Percentiles rank a stretch among this genome's conserved stretches.
Evolutionary conservation across 2,329 filamentous ascomycete species (phyloP).

Genomic region (Aspergillus proliferans): DNA sequence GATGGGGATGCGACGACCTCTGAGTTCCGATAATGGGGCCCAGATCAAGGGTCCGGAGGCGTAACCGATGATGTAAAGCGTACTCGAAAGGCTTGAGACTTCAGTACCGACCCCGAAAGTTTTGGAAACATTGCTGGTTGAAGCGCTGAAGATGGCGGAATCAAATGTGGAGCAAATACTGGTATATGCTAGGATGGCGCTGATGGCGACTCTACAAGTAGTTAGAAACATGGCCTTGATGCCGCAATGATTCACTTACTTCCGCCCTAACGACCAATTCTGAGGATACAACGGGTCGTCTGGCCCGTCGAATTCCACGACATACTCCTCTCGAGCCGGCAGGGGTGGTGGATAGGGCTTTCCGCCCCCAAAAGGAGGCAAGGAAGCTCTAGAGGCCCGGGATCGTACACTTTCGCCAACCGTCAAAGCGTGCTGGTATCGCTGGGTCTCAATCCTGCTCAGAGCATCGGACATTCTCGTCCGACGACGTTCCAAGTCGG

Average conservation of each 20-base stretch:
- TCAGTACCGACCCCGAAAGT: slow-evolving; percentile 39
- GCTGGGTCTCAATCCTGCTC: slow-evolving; percentile 26
- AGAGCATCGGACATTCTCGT: slow-evolving; percentile 18
- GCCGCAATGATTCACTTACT: slow-evolving; percentile 23
- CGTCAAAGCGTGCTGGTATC: slow-evolving; percentile 34
- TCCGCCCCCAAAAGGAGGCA: slow-evolving; percentile 28
- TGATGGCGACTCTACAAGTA: slow-evolving; percentile 24
- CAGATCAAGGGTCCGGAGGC: slow-evolving; percentile 55
- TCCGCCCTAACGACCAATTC: slow-evolving; percentile 47
- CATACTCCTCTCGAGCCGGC: slow-evolving; percentile 48
- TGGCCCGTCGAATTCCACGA: slow-evolving; percentile 48
- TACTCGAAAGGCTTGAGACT: slow-evolving; percentile 38
- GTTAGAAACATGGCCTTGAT: not conserved
- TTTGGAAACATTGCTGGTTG: slow-evolving; percentile 48
- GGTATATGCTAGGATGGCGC: slow-evolving; percentile 12
- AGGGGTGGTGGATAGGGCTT: slow-evolving; percentile 49
- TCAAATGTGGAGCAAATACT: slow-evolving; percentile 41
- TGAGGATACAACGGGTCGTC: slow-evolving; percentile 48
- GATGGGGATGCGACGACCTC: slow-evolving; percentile 50
- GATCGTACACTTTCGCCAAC: slow-evolving; percentile 25
- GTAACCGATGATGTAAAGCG: slow-evolving; percentile 46
- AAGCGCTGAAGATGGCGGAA: slow-evolving; percentile 60
- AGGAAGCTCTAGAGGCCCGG: slow-evolving; percentile 15
- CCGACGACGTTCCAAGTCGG: slow-evolving; percentile 24
- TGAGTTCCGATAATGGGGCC: slow-evolving; percentile 56